Base-by-base conservation (phyloP, 176 grass and related monocot genomes). In the Tuctoria greenei region DNA sequence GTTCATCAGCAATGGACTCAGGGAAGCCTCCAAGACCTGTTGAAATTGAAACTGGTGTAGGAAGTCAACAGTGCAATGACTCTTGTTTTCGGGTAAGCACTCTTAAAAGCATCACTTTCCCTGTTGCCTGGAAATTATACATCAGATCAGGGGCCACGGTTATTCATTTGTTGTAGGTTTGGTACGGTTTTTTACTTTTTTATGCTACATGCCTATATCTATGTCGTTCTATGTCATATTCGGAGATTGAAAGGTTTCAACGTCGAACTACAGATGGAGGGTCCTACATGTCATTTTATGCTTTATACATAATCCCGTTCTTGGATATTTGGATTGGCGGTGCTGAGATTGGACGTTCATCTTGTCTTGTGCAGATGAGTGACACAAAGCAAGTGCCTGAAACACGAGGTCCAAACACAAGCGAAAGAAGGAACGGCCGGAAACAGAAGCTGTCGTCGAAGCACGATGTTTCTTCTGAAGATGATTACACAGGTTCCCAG, bases 1-100 rank as follows among this genome's bases (percentile, higher is more conserved):
- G 80, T 40, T 88, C 80, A 34, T 86, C 90, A 27, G 93, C 85
- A 64, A 86, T 90, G 84, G 84, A 86, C 79, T 75, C 83, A 20
- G 54, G 66, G 12, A 93, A 84, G 58, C 77, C 83, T 47, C 74
- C 85, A 38, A 86, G 74, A 55, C 58, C 87, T 26, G 88, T 71
- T 23, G 86, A 86, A 61, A 63, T 71, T 23, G 86, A 86, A 61
- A 63, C 44, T 41, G 77, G 65, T 41, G 16, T 34, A 0, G 79
- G 56, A n/a, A 16, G 2, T 21, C 60, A 77, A 7, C 61, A 64
- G 4, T 64, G 17, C 39, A 47, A 35, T 35, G 64, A 47, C 12
- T 97, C 93, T 69, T 97, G 90, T 83, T 88, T 97, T 67, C 88
- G 90, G 85, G 93, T 93, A 84, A 97, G 85, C 60, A n/a, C 64